phyloP scores from a whole-genome alignment of 2,329 filamentous ascomycete genomes.

The Penicillium concentricum region DNA sequence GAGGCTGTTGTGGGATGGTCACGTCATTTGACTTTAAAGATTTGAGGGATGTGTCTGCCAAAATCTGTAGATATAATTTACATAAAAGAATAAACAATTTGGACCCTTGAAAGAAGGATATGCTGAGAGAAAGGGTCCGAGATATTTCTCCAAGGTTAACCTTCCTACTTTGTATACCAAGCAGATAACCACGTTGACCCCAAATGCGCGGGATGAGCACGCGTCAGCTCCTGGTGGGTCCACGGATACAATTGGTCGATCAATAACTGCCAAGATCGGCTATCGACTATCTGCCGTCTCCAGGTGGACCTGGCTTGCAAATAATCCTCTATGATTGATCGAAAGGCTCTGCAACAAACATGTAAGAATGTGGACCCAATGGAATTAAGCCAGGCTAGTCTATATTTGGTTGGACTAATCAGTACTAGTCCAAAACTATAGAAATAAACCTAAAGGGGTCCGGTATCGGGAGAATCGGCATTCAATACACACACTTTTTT shows the following conservation, averaged over 20 bases:
- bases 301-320: conserved; percentile 8
- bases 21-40: conserved; percentile 17
- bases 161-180: conserved; percentile 3
- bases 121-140: neutral
- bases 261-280: conserved; percentile 35
- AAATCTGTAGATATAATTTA: neutral
- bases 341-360: conserved; percentile 19
- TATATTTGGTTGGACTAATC: neutral
- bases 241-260: conserved; percentile 28
- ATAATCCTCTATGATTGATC: neutral
- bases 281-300: conserved; percentile 42
- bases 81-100: no score
- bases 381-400: conserved; percentile 5
- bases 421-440: neutral
- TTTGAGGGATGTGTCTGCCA: neutral
- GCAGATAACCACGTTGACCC: conserved; percentile 16
- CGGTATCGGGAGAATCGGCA: conserved; percentile 18
- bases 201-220: conserved; percentile 29
- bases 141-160: neutral
- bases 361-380: conserved; percentile 20
- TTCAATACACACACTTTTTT: neutral
- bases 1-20: conserved; percentile 9
- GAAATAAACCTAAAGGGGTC: neutral
- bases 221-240: conserved; percentile 34
- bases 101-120: no score